These are phyloP conservation scores for bread wheat (Triticum aestivum) DNA, from an alignment of 176 grass and related monocot species.

Conservation along the genomic window IWGSC_CS_RefSeq_v2.1 NC_057799.1:392629024-392629523, in stretches of 20 bases:
- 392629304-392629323: not conserved
- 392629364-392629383: not conserved
- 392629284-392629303: not conserved
- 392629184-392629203: not conserved
- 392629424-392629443: not conserved
- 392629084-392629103: not conserved
- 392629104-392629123: not conserved
- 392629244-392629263: not conserved
- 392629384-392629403: not conserved
- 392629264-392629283: not conserved
- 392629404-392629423: not conserved
- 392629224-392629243: not conserved
- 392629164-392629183: not conserved
- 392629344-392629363: not conserved
- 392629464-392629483: not conserved
- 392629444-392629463: not conserved
- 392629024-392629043: constrained; percentile 65
- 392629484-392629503: not conserved
- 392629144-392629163: not conserved
- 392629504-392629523: not conserved
- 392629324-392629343: not conserved
- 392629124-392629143: not conserved
- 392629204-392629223: not conserved
- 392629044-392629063: not conserved
- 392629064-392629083: not conserved